Evolutionary conservation across 768 basidiomycete species (phyloP).

Genomic region (Cystobasidium tubakii): DNA sequence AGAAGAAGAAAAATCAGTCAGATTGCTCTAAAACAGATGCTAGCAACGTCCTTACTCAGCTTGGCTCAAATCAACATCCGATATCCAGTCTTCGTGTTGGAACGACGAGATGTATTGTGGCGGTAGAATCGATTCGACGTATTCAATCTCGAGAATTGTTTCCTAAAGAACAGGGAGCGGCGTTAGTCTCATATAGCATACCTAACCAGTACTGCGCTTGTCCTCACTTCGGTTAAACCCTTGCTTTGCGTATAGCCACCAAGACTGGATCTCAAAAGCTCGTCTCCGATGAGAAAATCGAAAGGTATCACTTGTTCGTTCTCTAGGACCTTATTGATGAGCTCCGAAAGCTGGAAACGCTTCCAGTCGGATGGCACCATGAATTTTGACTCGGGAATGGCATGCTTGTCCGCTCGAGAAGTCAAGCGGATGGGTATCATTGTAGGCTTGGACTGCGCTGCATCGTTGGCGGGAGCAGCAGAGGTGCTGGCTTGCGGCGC

Average conservation of each 20-base stretch:
- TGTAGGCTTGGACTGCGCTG: background rate
- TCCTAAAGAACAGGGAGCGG: constrained; percentile 55
- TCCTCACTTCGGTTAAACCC: constrained; percentile 63
- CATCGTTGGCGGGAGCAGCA: constrained; percentile 16
- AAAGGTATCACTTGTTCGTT: constrained; percentile 66
- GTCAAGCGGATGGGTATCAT: constrained; percentile 53
- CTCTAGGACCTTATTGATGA: constrained; percentile 83
- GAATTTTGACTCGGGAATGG: constrained; percentile 78
- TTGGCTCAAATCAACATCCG: constrained; percentile 61
- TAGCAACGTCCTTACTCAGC: constrained; percentile 54
- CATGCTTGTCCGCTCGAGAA: constrained; percentile 66
- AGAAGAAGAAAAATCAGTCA: too few relatives aligned
- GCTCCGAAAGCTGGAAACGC: constrained; percentile 92
- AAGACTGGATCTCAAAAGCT: constrained; percentile 65
- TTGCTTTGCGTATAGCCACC: constrained; percentile 57
- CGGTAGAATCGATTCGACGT: constrained; percentile 80
- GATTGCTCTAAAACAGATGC: constrained; percentile 57
- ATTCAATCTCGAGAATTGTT: constrained; percentile 85
- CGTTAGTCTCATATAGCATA: constrained; percentile 2
- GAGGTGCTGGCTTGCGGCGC: constrained; percentile 11
- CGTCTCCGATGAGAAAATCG: constrained; percentile 75
- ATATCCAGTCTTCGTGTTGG: constrained; percentile 91
- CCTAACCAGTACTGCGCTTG: background rate
- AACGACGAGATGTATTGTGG: constrained; percentile 72
- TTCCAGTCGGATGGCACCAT: constrained; percentile 85